Evolutionary conservation across 164 flowering plant genomes (phyloP), one percentile per base, ranked within the genome.

Genomic region (Vitis labrusca): DNA sequence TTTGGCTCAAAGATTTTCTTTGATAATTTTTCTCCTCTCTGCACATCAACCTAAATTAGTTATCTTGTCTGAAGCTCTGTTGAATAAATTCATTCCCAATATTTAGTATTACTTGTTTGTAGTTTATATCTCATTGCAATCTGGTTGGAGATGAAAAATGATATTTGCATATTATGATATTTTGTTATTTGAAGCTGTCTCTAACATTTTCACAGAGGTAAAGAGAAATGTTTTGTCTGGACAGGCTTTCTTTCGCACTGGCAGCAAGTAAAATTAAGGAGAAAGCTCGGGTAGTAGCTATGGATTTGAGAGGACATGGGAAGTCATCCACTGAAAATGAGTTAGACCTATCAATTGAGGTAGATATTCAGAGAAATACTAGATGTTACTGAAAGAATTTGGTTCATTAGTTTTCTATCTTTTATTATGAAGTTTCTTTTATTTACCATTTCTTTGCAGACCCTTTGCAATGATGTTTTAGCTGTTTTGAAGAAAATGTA

Each of bases 301-400:
- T 96, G 95, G 99, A 96, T 84, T 65, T 90, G 78, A 86, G 99
- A 77, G 97, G 97, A 67, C 99, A 96, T 84, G 99, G 99, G 55
- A 90, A 90, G 74, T 84, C 99, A 65, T 81, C 68, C 73, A 81
- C 97, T 9, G 93, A 86, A 56, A 85, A 93, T 88, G 97, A 96
- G 32, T 62, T 87, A 59, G 95, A 91, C 76, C 76, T 96, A 50
- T 91, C 97, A 44, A 80, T 86, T 77, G 98, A 89, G 89, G 99
- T 96, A 79, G 15, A 15, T 47, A 23, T 37, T 56, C 30, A 19
- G 27, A 57, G 4, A 50, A 54, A 13, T 64, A 12, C 51, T 67
- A 50, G 52, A 9, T 17, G 37, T 63, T 57, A 6, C 27, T 73
- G 19, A 9, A 11, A 13, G 17, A 50, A 13, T 16, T 61, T 69